A percentile compares a stretch with the other conserved stretches of the same genome.
phyloP scores from a whole-genome alignment of 1,139 yeast genomes.

The Zygosaccharomyces pseudobailii region DNA sequence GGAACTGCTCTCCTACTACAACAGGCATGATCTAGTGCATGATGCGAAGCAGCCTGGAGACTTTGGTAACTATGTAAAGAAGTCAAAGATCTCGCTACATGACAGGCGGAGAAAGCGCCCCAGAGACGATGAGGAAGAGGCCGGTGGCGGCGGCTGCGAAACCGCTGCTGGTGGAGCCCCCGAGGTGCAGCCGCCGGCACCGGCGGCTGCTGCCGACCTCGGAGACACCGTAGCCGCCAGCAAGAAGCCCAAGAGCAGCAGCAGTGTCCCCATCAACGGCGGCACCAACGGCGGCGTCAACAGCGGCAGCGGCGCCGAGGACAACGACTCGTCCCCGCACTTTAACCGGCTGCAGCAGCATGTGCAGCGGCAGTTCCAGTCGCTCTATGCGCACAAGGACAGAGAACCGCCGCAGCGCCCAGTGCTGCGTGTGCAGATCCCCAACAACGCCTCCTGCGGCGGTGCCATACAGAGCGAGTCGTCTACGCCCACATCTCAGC shows the following conservation, averaged over 20 bases:
- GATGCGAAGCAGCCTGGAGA: slow-evolving; percentile 60
- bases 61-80: slow-evolving; percentile 40
- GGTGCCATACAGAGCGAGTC: slow-evolving; percentile 15
- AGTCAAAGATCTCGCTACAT: slow-evolving; percentile 27
- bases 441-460: slow-evolving; percentile 14
- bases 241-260: slow-evolving; percentile 6
- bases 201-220: slow-evolving; percentile 2
- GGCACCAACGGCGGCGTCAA: no score
- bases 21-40: slow-evolving; percentile 39
- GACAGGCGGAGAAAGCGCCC: slow-evolving; percentile 22
- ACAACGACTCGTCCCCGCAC: slow-evolving; percentile 7
- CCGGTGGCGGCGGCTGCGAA: not conserved
- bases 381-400: slow-evolving; percentile 15
- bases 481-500: slow-evolving; percentile 13
- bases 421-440: slow-evolving; percentile 26
- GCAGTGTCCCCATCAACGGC: no score
- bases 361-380: slow-evolving; percentile 25
- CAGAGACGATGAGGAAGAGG: slow-evolving; percentile 5
- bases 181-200: slow-evolving; percentile 1
- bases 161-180: not conserved
- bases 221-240: slow-evolving; percentile 5
- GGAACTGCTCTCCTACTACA: slow-evolving; percentile 55
- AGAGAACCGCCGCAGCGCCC: slow-evolving; percentile 16
- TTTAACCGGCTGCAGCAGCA: slow-evolving; percentile 25
- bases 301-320: not conserved